Percentiles rank a stretch among this genome's conserved stretches.
Conservation (phyloP, 495 filamentous ascomycete species). For the Lophiostoma macrostomum region DNA sequence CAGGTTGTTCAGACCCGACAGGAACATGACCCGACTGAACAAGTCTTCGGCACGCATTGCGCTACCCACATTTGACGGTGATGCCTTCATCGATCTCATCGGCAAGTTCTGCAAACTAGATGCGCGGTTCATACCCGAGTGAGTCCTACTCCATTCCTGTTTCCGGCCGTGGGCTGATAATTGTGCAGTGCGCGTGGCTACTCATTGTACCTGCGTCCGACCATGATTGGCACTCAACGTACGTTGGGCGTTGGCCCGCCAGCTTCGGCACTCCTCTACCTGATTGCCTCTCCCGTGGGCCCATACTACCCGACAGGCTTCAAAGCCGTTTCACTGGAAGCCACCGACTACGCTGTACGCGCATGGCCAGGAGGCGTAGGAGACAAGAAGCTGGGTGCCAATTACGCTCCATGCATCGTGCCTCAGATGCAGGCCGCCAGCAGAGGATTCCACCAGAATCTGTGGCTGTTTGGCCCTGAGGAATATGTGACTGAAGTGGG, state of each 20-base stretch:
- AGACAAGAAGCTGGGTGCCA: constrained; percentile 95
- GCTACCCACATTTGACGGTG: constrained; percentile 73
- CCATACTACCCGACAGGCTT: constrained; percentile 98
- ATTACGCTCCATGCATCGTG: constrained; percentile 94
- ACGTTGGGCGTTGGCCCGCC: constrained; percentile 90
- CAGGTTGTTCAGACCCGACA: constrained; percentile 89
- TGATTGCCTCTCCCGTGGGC: constrained; percentile 95
- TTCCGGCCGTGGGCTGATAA: constrained; percentile 14
- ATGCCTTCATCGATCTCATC: constrained; percentile 74
- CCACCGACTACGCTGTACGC: constrained; percentile 89
- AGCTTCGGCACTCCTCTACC: constrained; percentile 83
- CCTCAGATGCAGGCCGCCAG: constrained; percentile 87
- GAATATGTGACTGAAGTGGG: constrained; percentile 94
- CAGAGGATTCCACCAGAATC: constrained; percentile 93
- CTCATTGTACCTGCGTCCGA: constrained; percentile 90
- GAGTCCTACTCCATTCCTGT: constrained; percentile 27
- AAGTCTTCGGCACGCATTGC: constrained; percentile 86
- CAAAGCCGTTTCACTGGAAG: constrained; percentile 91
- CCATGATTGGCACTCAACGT: constrained; percentile 92
- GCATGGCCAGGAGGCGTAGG: constrained; percentile 97
- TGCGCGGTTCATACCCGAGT: constrained; percentile 79
- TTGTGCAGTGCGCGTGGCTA: constrained; percentile 64
- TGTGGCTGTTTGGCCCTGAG: constrained; percentile 94
- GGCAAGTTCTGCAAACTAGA: constrained; percentile 74
- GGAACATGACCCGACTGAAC: constrained; percentile 93